Evolutionary conservation across 1,284 basidiomycete genomes (phyloP), one percentile per base, ranked within the genome.

Genomic region (Sanghuangporus baumii): DNA sequence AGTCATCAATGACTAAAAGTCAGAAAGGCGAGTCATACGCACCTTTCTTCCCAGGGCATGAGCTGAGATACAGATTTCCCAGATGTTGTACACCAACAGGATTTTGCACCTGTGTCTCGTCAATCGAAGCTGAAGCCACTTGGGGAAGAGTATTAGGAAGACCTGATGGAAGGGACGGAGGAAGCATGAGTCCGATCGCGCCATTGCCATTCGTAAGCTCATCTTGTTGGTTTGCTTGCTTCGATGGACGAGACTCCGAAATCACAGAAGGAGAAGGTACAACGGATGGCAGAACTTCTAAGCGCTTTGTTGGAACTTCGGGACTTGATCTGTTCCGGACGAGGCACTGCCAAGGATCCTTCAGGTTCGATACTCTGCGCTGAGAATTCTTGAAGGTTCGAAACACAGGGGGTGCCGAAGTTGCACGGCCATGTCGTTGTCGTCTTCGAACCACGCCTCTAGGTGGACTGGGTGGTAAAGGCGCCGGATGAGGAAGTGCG

Each of bases 1-100:
- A 60, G 41, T 47, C 37, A 54, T 43, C 36, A 20, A 34, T 26
- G 40, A 55, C 37, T 8, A 50, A 43, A 51, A 51, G 20, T 57
- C 50, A 43, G 48, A 58, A 26, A 12, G n/a, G n/a, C 43, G 4
- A 23, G 61, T 57, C 34, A 54, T 57, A 63, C 70, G 12, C 34
- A 87, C 88, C 85, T 80, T 98, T 95, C 75, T 98, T 99, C 7
- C 96, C 96, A 0, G 96, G 96, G 76, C 96, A 98, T 6, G 93
- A 96, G 2, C 91, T 94, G 36, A 99, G 75, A 54, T 91, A 82
- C 40, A 99, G 74, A 73, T 98, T 98, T n/a, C 96, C 96, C 1
- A 98, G 74, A 41, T 68, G 72, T 26, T 66, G 70, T 20, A 64
- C 16, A 31, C 65, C 62, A 2, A 67, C 48, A 31, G 66, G 66